Evolutionary conservation across 2,329 filamentous ascomycete species (phyloP).

Genomic region (Fusarium verrucosum): DNA sequence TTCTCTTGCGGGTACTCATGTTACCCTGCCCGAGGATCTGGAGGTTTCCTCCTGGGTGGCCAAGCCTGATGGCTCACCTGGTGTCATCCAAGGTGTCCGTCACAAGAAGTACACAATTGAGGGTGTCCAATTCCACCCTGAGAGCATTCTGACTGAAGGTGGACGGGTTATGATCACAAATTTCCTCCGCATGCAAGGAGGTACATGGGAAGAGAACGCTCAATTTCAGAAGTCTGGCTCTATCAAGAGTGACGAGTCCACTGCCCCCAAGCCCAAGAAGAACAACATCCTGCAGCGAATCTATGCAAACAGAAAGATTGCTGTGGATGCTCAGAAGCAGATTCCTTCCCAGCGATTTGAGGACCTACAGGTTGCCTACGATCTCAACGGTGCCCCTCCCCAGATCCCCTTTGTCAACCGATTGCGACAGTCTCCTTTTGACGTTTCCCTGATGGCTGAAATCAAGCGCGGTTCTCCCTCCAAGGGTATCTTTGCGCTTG

Average conservation of each 20-base stretch:
- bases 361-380: slow-evolving; percentile 87
- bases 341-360: slow-evolving; percentile 84
- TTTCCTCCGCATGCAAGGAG: slow-evolving; percentile 86
- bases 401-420: slow-evolving; percentile 82
- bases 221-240: slow-evolving; percentile 58
- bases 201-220: slow-evolving; percentile 89
- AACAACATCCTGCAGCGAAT: slow-evolving; percentile 91
- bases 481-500: slow-evolving; percentile 90
- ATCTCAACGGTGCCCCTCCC: slow-evolving; percentile 84
- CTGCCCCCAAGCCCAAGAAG: slow-evolving; percentile 63
- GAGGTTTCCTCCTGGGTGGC: slow-evolving; percentile 92
- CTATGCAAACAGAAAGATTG: slow-evolving; percentile 80
- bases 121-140: slow-evolving; percentile 96
- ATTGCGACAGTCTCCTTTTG: slow-evolving; percentile 81
- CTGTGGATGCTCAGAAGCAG: slow-evolving; percentile 81
- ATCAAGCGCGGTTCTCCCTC: slow-evolving; percentile 97
- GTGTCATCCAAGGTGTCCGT: slow-evolving; percentile 95
- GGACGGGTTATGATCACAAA: slow-evolving; percentile 92
- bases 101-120: slow-evolving; percentile 93
- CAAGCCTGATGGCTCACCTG: slow-evolving; percentile 77
- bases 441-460: slow-evolving; percentile 95
- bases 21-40: slow-evolving; percentile 83
- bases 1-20: slow-evolving; percentile 90
- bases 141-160: slow-evolving; percentile 92
- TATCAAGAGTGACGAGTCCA: slow-evolving; percentile 41